Conservation (phyloP, 306 rosid species). For the Lupinus albus region DNA sequence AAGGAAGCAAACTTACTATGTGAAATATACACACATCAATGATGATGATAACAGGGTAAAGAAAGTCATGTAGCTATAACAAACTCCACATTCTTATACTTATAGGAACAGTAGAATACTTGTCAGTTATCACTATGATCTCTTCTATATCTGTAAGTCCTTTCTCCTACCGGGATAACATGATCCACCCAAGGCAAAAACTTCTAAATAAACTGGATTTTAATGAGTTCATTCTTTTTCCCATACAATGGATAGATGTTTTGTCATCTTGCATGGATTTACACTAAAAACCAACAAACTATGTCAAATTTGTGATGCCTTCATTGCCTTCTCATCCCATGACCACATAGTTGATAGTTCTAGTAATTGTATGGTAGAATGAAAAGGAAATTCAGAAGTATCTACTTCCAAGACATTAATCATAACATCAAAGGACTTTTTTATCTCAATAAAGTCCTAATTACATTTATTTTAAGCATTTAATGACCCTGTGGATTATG, state of each 20-base stretch:
- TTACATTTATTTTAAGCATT: neutral
- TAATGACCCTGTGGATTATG: constrained; percentile 6
- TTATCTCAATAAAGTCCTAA: no score
- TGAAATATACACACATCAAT: constrained; percentile 20
- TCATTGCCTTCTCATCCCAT: neutral
- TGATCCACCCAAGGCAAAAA: constrained; percentile 13
- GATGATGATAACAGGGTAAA: constrained; percentile 13
- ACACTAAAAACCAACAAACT: neutral
- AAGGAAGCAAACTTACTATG: constrained; percentile 31
- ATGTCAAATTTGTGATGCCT: neutral
- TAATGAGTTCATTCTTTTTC: constrained; percentile 2
- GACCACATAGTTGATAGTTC: constrained; percentile 48
- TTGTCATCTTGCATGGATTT: constrained; percentile 26
- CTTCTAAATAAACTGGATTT: neutral
- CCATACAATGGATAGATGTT: neutral
- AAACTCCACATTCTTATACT: neutral
- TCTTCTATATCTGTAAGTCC: neutral
- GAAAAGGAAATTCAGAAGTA: neutral
- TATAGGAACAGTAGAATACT: constrained; percentile 16
- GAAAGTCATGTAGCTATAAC: neutral
- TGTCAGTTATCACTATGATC: neutral
- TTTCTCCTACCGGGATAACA: constrained; percentile 16
- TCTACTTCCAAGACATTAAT: no score
- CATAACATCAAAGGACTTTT: no score
- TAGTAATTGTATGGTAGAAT: constrained; percentile 21